A percentile compares a stretch with the other conserved stretches of the same genome.
phyloP scores from a whole-genome alignment of 2,329 filamentous ascomycete species.

The Botrytis porri region DNA sequence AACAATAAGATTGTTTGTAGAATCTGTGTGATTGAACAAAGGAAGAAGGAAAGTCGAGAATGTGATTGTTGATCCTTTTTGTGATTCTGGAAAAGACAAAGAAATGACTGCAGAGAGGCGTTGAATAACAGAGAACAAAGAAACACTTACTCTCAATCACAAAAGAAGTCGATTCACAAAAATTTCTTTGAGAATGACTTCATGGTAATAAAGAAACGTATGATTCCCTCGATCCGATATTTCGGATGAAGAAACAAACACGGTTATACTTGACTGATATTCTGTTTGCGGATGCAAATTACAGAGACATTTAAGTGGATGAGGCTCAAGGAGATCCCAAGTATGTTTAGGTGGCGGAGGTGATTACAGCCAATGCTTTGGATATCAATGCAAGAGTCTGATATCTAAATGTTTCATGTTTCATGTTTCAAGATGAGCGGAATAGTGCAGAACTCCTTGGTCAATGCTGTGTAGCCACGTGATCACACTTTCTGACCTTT shows the following conservation, averaged over 20 bases:
- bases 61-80: background rate
- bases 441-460: background rate
- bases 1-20: background rate
- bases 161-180: background rate
- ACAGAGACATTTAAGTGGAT: background rate
- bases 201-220: background rate
- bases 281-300: background rate
- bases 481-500: background rate
- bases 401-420: constrained; percentile 8
- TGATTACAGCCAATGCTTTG: constrained; percentile 5
- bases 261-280: background rate
- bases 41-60: background rate
- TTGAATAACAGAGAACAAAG: background rate
- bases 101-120: background rate
- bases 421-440: constrained; percentile 4
- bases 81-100: background rate
- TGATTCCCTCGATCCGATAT: background rate
- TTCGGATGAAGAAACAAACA: constrained; percentile 1
- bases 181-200: background rate
- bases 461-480: background rate
- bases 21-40: background rate
- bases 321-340: background rate
- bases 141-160: background rate
- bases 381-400: background rate
- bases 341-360: background rate